phyloP scores from a whole-genome alignment of 129 eudicot species.

The Erigeron canadensis region DNA sequence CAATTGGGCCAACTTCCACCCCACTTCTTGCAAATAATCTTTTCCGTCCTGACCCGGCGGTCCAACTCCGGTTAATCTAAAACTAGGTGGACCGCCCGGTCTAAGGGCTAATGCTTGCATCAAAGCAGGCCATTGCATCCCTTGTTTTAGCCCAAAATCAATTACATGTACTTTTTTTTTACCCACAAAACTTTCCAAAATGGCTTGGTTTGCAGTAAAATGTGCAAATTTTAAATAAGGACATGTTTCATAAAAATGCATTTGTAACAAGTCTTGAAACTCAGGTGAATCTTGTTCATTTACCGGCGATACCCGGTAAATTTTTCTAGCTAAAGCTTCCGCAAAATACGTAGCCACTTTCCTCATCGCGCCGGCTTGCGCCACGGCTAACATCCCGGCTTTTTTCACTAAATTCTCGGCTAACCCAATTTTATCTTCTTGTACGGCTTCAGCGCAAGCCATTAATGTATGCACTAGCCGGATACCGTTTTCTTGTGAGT shows the following conservation, averaged over 20 bases:
- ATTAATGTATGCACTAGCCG: conserved; percentile 70
- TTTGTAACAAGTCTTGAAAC: conserved; percentile 52
- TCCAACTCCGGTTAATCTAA: conserved; percentile 78
- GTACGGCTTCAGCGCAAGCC: conserved; percentile 93
- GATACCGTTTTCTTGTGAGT: conserved; percentile 75
- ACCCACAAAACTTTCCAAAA: conserved; percentile 67
- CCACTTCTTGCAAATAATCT: conserved; percentile 71
- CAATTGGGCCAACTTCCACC: conserved; percentile 73
- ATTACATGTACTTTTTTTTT: conserved; percentile 66
- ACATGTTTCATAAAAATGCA: conserved; percentile 83
- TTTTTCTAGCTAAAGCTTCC: conserved; percentile 67
- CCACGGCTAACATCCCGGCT: conserved; percentile 60
- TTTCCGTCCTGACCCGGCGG: conserved; percentile 56
- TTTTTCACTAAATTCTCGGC: conserved; percentile 68
- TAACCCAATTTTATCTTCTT: conserved; percentile 45
- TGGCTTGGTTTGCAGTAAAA: conserved; percentile 90
- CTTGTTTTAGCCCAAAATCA: conserved; percentile 87
- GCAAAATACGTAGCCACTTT: conserved; percentile 86
- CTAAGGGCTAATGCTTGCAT: conserved; percentile 72
- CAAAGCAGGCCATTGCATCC: conserved; percentile 94
- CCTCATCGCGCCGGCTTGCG: conserved; percentile 84
- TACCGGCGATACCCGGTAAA: conserved; percentile 52
- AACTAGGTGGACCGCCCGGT: conserved; percentile 78
- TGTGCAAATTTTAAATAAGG: conserved; percentile 90
- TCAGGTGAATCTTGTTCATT: conserved; percentile 44